Evolutionary conservation across 139 green algal species (phyloP), one percentile per base, ranked within the genome.

Genomic region (Coelastrella sp.): DNA sequence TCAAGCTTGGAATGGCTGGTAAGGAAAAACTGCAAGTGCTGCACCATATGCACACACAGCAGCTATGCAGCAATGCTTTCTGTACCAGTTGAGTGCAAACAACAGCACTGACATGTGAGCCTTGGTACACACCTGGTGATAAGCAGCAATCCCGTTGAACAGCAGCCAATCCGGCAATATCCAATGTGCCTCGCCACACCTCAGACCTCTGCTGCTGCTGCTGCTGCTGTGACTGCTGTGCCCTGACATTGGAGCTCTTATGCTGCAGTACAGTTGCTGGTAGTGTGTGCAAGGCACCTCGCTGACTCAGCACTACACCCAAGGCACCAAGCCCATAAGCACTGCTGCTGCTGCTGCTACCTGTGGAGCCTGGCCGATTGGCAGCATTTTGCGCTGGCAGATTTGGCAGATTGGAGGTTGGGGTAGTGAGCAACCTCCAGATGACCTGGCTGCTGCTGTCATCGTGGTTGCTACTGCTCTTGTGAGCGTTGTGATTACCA

Each of bases 121-220:
- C 2, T 30, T 4, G 11, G 6, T 25, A 30, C 40, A 2, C 57
- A 93, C 90, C 90, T 79, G 87, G 72, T 67, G 91, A 82, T 60
- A 93, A 78, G 45, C 57, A 73, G 4, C 87, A 74, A 2, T 25
- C 15, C 5, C 88, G 89, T 19, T 81, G 38, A 8, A 85, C 62
- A 19, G 74, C 63, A 38, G 87, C 78, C 38, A 89, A 73, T 2
- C 90, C 90, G 4, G 87, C 89, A 62, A 93, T 35, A 62, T 93
- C 90, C 40, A 93, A 5, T 17, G 25, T 21, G 60, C 86, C 51
- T 59, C 84, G 74, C 19, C 41, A 40, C 5, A 63, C 51, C 4
- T 7, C 40, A 43, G 4, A 57, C 30, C 37, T 59, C 78, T 81
- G 64, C 82, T 80, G 50, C 51, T 27, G 62, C 74, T 37, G 63